Conservation (phyloP, 352 stramenopile genomes). For the Plasmopara halstedii region DNA sequence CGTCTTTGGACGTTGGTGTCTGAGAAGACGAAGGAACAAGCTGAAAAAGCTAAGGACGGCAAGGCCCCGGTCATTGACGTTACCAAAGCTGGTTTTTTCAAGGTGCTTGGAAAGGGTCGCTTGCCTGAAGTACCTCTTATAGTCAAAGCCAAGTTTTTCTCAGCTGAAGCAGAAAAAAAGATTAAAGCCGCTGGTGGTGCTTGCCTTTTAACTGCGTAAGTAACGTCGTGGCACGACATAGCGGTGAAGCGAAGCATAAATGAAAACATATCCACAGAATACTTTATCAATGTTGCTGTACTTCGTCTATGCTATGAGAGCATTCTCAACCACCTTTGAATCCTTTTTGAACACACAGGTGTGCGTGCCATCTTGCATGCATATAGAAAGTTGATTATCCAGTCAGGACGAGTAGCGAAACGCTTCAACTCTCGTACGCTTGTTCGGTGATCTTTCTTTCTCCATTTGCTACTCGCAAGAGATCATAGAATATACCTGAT, state of each 20-base stretch:
- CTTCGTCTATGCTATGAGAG: too few relatives aligned
- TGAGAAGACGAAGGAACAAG: slow-evolving; percentile 96
- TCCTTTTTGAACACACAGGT: too few relatives aligned
- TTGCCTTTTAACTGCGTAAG: slow-evolving; percentile 97
- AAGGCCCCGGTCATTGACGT: slow-evolving; percentile 99
- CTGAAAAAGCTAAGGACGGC: slow-evolving; percentile 90
- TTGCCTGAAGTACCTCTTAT: slow-evolving; percentile 96
- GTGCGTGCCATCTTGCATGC: too few relatives aligned
- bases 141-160: slow-evolving; percentile 99
- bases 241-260: slow-evolving; percentile 71
- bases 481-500: too few relatives aligned
- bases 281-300: background rate
- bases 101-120: slow-evolving; percentile 99
- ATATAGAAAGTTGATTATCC: too few relatives aligned
- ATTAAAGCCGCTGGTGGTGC: slow-evolving; percentile 98
- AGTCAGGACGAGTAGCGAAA: too few relatives aligned
- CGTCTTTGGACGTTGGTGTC: slow-evolving; percentile 98
- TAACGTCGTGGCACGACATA: slow-evolving; percentile 33
- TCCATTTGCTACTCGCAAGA: too few relatives aligned
- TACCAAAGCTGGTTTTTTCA: slow-evolving; percentile 97
- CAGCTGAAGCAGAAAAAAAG: slow-evolving; percentile 99
- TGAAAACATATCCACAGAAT: slow-evolving; percentile 64
- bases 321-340: too few relatives aligned
- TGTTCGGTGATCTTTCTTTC: too few relatives aligned
- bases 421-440: too few relatives aligned